These are phyloP conservation scores for Scytalidium sp. DNA, from an alignment of 2,329 filamentous ascomycete species.

Conservation along the genomic window DNA sequence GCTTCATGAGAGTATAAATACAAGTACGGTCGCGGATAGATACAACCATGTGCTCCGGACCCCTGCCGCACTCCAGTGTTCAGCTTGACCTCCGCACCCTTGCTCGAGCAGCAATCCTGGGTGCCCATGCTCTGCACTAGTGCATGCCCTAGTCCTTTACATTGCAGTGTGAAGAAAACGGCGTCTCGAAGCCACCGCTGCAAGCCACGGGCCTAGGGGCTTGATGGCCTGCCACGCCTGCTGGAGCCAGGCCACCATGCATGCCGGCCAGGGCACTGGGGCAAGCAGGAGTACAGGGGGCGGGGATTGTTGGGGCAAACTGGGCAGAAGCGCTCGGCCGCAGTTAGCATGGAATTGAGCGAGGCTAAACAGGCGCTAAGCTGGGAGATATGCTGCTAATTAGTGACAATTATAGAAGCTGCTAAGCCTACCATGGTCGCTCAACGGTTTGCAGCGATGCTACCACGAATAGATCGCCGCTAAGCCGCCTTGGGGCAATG, in stretches of 20 bases:
- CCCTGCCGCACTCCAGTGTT: not conserved
- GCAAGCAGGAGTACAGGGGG: not conserved
- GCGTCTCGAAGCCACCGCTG: constrained; percentile 2
- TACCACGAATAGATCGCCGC: constrained; percentile 20
- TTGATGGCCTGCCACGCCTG: constrained; percentile 11
- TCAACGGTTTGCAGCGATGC: constrained; percentile 2
- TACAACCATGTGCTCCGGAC: not conserved
- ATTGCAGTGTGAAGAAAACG: not conserved
- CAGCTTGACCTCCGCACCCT: constrained; percentile 13
- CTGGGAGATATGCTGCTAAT: not conserved
- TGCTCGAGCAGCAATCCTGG: constrained; percentile 5
- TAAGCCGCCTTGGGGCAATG: constrained; percentile 7
- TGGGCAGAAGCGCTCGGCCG: not conserved
- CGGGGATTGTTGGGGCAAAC: too few species aligned
- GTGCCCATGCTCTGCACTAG: not conserved
- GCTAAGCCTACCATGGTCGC: not conserved
- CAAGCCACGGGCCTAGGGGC: constrained; percentile 15
- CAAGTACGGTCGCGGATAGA: not conserved
- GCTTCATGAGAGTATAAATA: not conserved
- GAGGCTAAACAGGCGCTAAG: not conserved
- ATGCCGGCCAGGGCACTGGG: too few species aligned
- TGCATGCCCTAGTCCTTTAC: not conserved
- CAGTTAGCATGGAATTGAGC: too few species aligned
- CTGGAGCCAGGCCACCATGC: not conserved
- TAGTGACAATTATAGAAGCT: not conserved